Percentiles rank a stretch among this genome's conserved stretches.
Conservation (phyloP, 2,329 filamentous ascomycete species). For the Scortechinia acanthostroma region DNA sequence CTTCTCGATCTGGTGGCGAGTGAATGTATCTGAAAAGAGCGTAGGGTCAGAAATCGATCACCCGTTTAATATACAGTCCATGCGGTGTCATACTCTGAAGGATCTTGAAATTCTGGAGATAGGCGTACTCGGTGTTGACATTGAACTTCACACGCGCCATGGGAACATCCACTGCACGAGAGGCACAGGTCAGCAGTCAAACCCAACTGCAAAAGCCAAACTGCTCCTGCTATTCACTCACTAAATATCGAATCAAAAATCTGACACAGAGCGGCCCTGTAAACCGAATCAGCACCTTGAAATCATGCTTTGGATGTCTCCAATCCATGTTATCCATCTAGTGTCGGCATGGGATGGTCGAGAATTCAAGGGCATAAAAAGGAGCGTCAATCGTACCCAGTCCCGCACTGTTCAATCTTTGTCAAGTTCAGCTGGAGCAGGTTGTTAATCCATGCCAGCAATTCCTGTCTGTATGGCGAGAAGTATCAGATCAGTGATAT, state of each 20-base stretch:
- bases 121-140: conserved; percentile 92
- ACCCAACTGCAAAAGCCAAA: background rate
- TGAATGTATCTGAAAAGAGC: conserved; percentile 62
- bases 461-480: conserved; percentile 68
- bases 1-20: conserved; percentile 81
- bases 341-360: no score
- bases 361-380: no score
- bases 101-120: conserved; percentile 97
- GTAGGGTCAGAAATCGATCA: background rate
- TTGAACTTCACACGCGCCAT: conserved; percentile 98
- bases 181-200: background rate
- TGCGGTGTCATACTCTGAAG: conserved; percentile 69
- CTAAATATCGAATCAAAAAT: conserved; percentile 95
- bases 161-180: conserved; percentile 60
- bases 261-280: conserved; percentile 88
- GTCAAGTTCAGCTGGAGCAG: conserved; percentile 96
- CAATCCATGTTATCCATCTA: no score
- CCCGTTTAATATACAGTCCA: background rate
- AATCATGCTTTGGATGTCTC: no score
- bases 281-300: conserved; percentile 4
- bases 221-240: background rate
- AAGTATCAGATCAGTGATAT: background rate
- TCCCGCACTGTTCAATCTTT: conserved; percentile 98
- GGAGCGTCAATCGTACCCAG: conserved; percentile 71
- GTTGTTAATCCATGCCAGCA: conserved; percentile 93